phyloP scores from a whole-genome alignment of 2,329 filamentous ascomycete genomes.

The Colletotrichum sidae region DNA sequence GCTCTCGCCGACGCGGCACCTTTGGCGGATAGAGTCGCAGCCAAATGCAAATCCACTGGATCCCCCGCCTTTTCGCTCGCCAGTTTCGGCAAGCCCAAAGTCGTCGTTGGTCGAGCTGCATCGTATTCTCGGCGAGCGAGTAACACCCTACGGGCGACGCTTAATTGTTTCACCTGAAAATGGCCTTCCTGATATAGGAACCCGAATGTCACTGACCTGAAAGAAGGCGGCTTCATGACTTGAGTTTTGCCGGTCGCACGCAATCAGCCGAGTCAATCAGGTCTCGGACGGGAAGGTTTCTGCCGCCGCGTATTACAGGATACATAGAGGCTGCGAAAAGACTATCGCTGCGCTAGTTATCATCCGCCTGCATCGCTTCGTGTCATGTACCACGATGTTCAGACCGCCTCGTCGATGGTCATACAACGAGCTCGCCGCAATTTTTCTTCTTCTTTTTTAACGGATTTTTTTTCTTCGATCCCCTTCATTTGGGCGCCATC shows the following conservation, averaged over 20 bases:
- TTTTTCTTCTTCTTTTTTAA: background rate
- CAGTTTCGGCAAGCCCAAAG: conserved; percentile 28
- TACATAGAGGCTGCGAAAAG: background rate
- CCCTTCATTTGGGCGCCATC: background rate
- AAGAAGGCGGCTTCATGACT: background rate
- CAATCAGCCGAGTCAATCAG: conserved; percentile 23
- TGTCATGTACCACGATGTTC: conserved; percentile 11
- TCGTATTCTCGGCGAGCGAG: background rate
- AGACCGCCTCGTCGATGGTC: conserved; percentile 11
- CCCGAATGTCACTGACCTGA: no score
- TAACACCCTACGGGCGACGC: conserved; percentile 14
- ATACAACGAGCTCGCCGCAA: background rate
- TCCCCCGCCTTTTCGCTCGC: conserved; percentile 16
- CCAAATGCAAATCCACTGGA: background rate
- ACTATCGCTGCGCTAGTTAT: conserved; percentile 1
- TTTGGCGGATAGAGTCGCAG: conserved; percentile 5
- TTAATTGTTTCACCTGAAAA: conserved; percentile 28
- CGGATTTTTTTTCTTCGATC: background rate
- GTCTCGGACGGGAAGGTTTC: conserved; percentile 21
- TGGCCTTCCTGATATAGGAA: conserved; percentile 16
- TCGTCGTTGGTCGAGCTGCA: conserved; percentile 2
- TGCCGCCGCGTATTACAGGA: background rate
- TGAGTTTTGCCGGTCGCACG: conserved; percentile 4
- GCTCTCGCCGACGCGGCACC: conserved; percentile 21
- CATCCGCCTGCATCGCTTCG: background rate